Percentiles rank a stretch among this genome's conserved stretches.
These are phyloP conservation scores for Globisporangium paddicum DNA, from an alignment of 352 stramenopile species.

Conservation along the genomic window DNA sequence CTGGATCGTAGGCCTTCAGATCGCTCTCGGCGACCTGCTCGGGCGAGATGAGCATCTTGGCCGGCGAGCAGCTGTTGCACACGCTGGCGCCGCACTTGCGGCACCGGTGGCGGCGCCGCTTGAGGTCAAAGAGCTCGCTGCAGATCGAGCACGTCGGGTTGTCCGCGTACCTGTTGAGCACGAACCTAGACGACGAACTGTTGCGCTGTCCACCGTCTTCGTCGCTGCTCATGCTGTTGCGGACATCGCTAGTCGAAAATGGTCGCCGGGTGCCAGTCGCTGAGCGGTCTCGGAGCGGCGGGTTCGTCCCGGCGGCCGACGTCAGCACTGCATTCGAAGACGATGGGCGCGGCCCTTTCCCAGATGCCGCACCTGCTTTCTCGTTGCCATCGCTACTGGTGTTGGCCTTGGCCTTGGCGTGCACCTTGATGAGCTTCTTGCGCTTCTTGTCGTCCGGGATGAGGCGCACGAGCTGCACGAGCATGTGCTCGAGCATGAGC, in stretches of 20 bases:
- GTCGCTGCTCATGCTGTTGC: slow-evolving; percentile 35
- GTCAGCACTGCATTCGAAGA: slow-evolving; percentile 30
- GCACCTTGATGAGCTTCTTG: slow-evolving; percentile 61
- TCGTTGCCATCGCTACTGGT: background rate
- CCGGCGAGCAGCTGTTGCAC: slow-evolving; percentile 63
- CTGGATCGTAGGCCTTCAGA: slow-evolving; percentile 67
- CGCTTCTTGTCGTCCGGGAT: slow-evolving; percentile 77
- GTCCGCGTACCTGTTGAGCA: slow-evolving; percentile 43
- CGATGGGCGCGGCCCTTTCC: slow-evolving; percentile 20
- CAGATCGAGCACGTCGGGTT: slow-evolving; percentile 73
- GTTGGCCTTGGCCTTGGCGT: slow-evolving; percentile 28
- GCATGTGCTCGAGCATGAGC: slow-evolving; percentile 78
- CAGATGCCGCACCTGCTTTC: background rate
- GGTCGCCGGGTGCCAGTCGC: slow-evolving; percentile 29
- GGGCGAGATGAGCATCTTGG: slow-evolving; percentile 70
- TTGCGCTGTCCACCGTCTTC: slow-evolving; percentile 17
- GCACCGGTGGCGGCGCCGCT: slow-evolving; percentile 64
- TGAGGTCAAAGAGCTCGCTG: slow-evolving; percentile 73
- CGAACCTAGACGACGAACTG: slow-evolving; percentile 19
- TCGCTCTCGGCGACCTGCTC: slow-evolving; percentile 42
- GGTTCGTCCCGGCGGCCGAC: slow-evolving; percentile 20
- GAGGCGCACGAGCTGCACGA: slow-evolving; percentile 67
- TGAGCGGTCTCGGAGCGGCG: slow-evolving; percentile 11
- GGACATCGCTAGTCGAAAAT: slow-evolving; percentile 38
- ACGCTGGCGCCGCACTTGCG: slow-evolving; percentile 69